Evolutionary conservation across 2,329 filamentous ascomycete species (phyloP).

Genomic region (Pestalotiopsis sp.): DNA sequence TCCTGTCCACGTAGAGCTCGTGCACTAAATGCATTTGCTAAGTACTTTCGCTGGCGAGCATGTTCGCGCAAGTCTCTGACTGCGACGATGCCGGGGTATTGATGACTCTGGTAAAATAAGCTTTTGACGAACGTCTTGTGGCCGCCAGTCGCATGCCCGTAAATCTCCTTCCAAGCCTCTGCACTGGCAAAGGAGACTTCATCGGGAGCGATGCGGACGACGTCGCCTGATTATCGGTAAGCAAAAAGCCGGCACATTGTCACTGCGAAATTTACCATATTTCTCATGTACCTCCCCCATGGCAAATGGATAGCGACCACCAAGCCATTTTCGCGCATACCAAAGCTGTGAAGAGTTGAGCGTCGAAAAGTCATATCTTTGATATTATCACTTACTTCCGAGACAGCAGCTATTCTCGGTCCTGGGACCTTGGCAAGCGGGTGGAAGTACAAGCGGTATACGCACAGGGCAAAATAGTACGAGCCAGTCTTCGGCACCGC

Average conservation of each 20-base stretch:
- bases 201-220: constrained; percentile 37
- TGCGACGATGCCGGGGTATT: constrained; percentile 4
- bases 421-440: no score
- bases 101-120: constrained; percentile 16
- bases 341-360: neutral
- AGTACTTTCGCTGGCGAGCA: constrained; percentile 12
- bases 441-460: no score
- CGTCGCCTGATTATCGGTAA: constrained; percentile 6
- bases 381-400: no score
- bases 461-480: no score
- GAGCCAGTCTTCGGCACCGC: no score
- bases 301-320: neutral
- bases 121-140: constrained; percentile 4
- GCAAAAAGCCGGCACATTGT: neutral
- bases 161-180: constrained; percentile 36
- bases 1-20: constrained; percentile 21
- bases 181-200: constrained; percentile 36
- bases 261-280: neutral
- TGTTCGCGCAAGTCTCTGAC: constrained; percentile 18
- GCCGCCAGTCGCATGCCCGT: constrained; percentile 23
- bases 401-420: no score
- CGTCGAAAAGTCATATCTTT: no score
- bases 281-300: neutral
- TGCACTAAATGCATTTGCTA: constrained; percentile 19
- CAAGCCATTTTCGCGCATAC: neutral